phyloP scores from a whole-genome alignment of 2,329 filamentous ascomycete species.

The Tolypocladium ovalisporum region DNA sequence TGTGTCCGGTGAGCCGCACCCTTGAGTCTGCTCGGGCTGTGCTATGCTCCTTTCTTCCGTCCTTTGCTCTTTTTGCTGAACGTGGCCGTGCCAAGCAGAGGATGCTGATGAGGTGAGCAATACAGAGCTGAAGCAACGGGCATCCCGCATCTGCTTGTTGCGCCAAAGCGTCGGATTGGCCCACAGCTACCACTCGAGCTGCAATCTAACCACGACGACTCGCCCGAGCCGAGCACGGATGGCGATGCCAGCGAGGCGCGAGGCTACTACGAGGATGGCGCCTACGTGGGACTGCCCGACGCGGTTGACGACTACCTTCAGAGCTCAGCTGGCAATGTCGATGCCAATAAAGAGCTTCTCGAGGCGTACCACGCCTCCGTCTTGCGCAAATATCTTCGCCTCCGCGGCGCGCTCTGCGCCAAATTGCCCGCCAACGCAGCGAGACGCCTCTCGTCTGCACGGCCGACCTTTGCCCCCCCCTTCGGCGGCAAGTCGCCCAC shows the following conservation, averaged over 20 bases:
- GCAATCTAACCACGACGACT: constrained; percentile 13
- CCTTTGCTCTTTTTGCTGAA: neutral
- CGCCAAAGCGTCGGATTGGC: constrained; percentile 42
- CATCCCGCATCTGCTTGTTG: constrained; percentile 62
- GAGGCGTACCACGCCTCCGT: constrained; percentile 59
- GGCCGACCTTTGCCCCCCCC: constrained; percentile 44
- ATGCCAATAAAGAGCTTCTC: constrained; percentile 36
- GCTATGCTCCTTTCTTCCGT: neutral
- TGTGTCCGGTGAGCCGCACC: constrained; percentile 52
- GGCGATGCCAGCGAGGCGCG: constrained; percentile 37
- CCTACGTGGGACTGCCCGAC: constrained; percentile 50
- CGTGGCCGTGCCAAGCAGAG: neutral
- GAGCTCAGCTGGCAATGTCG: constrained; percentile 13
- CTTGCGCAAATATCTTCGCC: constrained; percentile 49
- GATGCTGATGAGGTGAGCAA: constrained; percentile 41
- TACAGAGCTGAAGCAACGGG: constrained; percentile 61
- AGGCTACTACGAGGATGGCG: constrained; percentile 67
- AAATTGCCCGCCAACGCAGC: constrained; percentile 42
- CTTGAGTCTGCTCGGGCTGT: neutral
- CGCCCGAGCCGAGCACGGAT: constrained; percentile 33
- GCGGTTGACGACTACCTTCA: constrained; percentile 11
- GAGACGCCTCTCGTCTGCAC: constrained; percentile 38
- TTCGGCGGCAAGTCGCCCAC: constrained; percentile 39
- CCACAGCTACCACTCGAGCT: constrained; percentile 34
- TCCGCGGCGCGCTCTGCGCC: constrained; percentile 51